Base-by-base conservation (phyloP, 2,329 filamentous ascomycete species). In the Alternaria sp. region DNA sequence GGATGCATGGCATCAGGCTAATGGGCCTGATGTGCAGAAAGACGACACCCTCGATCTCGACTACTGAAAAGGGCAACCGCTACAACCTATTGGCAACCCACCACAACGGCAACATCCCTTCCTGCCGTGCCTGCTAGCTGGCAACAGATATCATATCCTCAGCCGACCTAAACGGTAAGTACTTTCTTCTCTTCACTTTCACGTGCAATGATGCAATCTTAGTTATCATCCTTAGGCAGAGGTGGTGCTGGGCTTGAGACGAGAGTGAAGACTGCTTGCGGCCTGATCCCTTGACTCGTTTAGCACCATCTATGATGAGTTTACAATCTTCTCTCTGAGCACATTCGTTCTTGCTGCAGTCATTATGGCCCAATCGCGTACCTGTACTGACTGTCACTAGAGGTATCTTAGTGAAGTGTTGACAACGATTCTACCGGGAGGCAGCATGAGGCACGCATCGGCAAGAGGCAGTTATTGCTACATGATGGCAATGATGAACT, bases 151-250 rank as follows among this genome's bases (percentile, higher is more conserved):
- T 22, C 12, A 41, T 22, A 38, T 7, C 7, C 12, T 20, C 22
- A 9, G 9, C 43, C 14, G 26, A 30, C 14, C 20, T 24, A 18
- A 39, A 4, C 14, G 34, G 67, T 71, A 63, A 47, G 65, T 66
- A 20, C 9, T 8, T 42, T 24, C 36, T 51, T 41, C 22, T 51
- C 41, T 59, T 49, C 42, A 36, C 22, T 26, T 46, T 41, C 57
- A 36, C 34, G 28, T 67, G 60, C 63, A 74, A 90, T 94, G 93
- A 96, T 94, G 93, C 95, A 88, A 93, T 84, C 79, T 79, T 81
- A 86, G 82, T 85, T 93, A 94, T 93, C 93, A 96, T 96, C 93
- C 93, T 96, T 96, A 96, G 92, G 84, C 93, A 86, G 89, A 96
- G 72, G 71, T 61, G 51, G 59, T 39, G 58, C 44, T 47, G 22